Evolutionary conservation across 164 flowering plant species (phyloP).

Genomic region (Magnolia officinalis): DNA sequence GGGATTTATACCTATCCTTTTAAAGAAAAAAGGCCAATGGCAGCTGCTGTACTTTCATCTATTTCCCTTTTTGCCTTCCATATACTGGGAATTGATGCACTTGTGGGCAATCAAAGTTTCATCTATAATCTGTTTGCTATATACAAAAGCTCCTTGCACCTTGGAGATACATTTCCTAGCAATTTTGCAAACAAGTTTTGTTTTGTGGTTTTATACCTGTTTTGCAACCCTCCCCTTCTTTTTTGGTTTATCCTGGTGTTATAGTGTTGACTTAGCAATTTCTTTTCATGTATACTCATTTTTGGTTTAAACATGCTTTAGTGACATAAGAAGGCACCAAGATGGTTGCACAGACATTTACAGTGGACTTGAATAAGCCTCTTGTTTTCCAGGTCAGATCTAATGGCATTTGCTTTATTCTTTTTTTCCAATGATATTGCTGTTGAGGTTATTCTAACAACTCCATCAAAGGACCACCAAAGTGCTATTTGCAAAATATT

Average conservation of each 20-base stretch:
- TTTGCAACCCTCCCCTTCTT: not conserved
- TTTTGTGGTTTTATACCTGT: not conserved
- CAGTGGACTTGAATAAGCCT: slow-evolving; percentile 83
- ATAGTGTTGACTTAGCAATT: not conserved
- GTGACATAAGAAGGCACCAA: slow-evolving; percentile 5
- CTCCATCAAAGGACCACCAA: not conserved
- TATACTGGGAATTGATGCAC: no score
- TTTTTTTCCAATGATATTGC: not conserved
- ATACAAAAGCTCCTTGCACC: no score
- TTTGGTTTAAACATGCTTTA: not conserved
- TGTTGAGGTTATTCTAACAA: not conserved
- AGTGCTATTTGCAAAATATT: not conserved
- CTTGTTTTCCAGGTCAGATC: slow-evolving; percentile 84
- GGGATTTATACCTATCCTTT: no score
- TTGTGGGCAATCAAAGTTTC: no score
- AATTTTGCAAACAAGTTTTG: not conserved
- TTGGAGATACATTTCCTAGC: no score
- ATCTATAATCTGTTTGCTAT: no score
- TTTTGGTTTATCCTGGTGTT: not conserved
- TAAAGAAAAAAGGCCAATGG: no score
- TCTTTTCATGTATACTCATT: not conserved
- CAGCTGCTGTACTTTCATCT: no score
- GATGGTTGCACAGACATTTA: slow-evolving; percentile 76
- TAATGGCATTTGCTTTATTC: not conserved
- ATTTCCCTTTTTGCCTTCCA: no score